phyloP scores from a whole-genome alignment of 768 basidiomycete genomes.

The Rhodocollybia butyracea region DNA sequence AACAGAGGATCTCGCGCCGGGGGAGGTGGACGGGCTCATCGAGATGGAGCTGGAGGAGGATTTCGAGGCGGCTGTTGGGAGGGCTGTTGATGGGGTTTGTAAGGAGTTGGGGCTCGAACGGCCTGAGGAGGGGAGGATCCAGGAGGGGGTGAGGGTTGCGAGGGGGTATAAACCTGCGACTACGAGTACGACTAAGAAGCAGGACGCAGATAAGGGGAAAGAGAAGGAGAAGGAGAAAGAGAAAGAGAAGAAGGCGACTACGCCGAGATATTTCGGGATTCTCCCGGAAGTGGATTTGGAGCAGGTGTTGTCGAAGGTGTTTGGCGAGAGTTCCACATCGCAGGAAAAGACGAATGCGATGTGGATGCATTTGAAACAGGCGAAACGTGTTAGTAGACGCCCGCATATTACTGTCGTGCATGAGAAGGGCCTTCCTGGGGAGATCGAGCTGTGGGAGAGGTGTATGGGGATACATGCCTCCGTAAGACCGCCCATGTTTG shows the following conservation, averaged over 20 bases:
- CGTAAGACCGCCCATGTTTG: slow-evolving; percentile 49
- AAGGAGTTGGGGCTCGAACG: slow-evolving; percentile 47
- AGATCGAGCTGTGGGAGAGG: slow-evolving; percentile 38
- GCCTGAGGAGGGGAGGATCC: slow-evolving; percentile 56
- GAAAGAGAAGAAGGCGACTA: too few species aligned
- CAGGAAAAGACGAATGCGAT: too few species aligned
- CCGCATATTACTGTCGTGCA: slow-evolving; percentile 93
- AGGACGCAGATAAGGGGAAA: too few species aligned
- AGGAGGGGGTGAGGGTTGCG: slow-evolving; percentile 52
- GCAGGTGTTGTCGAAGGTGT: slow-evolving; percentile 35
- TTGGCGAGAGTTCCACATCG: slow-evolving; percentile 20
- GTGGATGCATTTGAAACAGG: slow-evolving; percentile 44
- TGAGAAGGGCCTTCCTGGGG: slow-evolving; percentile 18
- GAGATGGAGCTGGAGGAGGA: slow-evolving; percentile 61
- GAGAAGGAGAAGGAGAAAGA: slow-evolving; percentile 34
- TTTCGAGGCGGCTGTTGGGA: slow-evolving; percentile 50
- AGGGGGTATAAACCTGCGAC: slow-evolving; percentile 34
- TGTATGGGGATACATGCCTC: slow-evolving; percentile 43
- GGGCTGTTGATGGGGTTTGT: slow-evolving; percentile 57
- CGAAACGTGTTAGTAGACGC: slow-evolving; percentile 45
- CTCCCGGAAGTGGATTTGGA: slow-evolving; percentile 69
- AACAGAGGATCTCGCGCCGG: slow-evolving; percentile 56
- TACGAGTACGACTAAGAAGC: slow-evolving; percentile 34
- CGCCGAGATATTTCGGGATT: slow-evolving; percentile 73
- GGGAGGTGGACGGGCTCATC: slow-evolving; percentile 66